phyloP scores from a whole-genome alignment of 305 asterid genomes.

The Rubia tinctorum region DNA sequence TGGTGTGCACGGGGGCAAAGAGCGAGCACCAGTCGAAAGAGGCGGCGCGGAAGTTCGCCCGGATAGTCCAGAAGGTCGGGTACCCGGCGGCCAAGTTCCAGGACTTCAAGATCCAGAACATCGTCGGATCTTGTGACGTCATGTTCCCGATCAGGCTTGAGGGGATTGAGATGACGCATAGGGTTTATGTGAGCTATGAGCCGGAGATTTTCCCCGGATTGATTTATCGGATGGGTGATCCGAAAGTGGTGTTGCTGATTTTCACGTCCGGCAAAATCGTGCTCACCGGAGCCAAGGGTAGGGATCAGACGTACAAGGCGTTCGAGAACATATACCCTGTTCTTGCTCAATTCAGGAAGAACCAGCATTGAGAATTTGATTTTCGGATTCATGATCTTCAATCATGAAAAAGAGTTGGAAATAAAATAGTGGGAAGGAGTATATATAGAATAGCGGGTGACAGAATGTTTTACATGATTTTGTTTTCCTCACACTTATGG shows the following conservation, averaged over 20 bases:
- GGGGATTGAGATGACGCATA: constrained; percentile 35
- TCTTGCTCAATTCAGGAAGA: constrained; percentile 35
- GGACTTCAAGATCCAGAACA: constrained; percentile 45
- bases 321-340: constrained; percentile 42
- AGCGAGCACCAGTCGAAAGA: constrained; percentile 29
- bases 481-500: neutral
- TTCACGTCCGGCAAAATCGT: constrained; percentile 43
- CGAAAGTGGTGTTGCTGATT: constrained; percentile 37
- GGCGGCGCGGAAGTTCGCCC: constrained; percentile 39
- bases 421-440: no score
- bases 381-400: no score
- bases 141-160: constrained; percentile 41
- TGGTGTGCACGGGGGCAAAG: constrained; percentile 41
- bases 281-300: constrained; percentile 39
- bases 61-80: constrained; percentile 38
- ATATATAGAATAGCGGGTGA: no score
- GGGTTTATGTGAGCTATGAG: constrained; percentile 37
- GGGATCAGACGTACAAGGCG: constrained; percentile 36
- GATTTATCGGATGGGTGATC: constrained; percentile 40
- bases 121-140: constrained; percentile 41
- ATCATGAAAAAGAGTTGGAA: no score
- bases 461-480: neutral
- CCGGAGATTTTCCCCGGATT: constrained; percentile 43
- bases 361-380: constrained; percentile 16
- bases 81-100: constrained; percentile 26